Percentiles rank a stretch among this genome's conserved stretches.
These are phyloP conservation scores for Termitomyces sp. DNA, from an alignment of 768 basidiomycete genomes.

Conservation along the genomic window DNA sequence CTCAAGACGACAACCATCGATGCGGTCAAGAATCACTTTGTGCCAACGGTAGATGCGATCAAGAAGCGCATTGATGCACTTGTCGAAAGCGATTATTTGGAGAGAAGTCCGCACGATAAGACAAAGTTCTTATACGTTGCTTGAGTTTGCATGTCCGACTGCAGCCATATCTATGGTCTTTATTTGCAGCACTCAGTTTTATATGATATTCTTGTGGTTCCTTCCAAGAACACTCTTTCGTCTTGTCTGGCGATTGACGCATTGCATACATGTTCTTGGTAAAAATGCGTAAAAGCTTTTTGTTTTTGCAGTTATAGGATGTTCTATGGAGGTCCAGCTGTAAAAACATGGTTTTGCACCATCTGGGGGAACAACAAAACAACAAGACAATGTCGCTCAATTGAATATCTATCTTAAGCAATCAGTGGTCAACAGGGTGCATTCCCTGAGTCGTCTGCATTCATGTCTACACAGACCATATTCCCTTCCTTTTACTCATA, in stretches of 20 bases:
- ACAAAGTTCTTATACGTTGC: slow-evolving; percentile 79
- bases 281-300: too few species aligned
- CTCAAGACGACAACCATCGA: slow-evolving; percentile 81
- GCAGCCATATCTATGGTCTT: background rate
- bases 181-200: background rate
- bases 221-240: background rate
- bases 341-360: too few species aligned
- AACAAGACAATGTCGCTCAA: too few species aligned
- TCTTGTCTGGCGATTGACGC: too few species aligned
- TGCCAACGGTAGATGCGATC: slow-evolving; percentile 77
- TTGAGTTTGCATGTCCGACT: slow-evolving; percentile 24
- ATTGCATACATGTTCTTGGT: too few species aligned
- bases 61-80: slow-evolving; percentile 79
- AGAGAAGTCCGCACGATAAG: slow-evolving; percentile 66
- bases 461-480: background rate
- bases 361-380: too few species aligned
- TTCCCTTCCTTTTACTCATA: background rate
- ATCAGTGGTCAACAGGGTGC: too few species aligned
- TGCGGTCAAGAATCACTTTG: slow-evolving; percentile 83
- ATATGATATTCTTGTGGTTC: background rate
- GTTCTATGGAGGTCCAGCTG: too few species aligned
- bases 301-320: too few species aligned
- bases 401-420: too few species aligned
- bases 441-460: too few species aligned
- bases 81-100: slow-evolving; percentile 84